A percentile compares a stretch with the other conserved stretches of the same genome.
These are phyloP conservation scores for Basidiobolus meristosporus DNA, from an alignment of 371 early-diverging fungal genomes.

Conservation along the genomic window DNA sequence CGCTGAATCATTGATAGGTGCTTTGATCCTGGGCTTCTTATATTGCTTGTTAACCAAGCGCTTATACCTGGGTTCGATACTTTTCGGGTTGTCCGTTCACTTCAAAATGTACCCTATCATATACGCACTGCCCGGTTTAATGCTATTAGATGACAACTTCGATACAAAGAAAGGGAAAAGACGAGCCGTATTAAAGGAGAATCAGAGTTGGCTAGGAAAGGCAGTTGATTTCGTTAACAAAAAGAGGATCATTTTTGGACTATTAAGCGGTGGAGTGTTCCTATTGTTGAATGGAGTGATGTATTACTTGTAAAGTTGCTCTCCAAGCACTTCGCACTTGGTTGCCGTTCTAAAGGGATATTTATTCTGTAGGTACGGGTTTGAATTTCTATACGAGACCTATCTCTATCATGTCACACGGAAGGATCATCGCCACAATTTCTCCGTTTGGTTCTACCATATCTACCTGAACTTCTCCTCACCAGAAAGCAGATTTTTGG, in stretches of 20 bases:
- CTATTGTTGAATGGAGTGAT: background rate
- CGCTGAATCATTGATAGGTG: conserved; percentile 69
- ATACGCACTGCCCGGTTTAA: conserved; percentile 60
- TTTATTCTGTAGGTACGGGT: conserved; percentile 39
- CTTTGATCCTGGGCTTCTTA: conserved; percentile 53
- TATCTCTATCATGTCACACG: conserved; percentile 87
- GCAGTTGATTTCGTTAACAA: too few species aligned
- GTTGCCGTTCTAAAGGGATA: background rate
- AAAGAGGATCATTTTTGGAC: conserved; percentile 43
- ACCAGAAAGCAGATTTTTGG: conserved; percentile 16
- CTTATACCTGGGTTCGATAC: conserved; percentile 30
- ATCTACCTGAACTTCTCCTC: conserved; percentile 58
- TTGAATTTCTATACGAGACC: conserved; percentile 74
- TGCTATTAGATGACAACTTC: conserved; percentile 28
- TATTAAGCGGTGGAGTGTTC: conserved; percentile 39
- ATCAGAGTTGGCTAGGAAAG: too few species aligned
- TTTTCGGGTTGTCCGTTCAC: conserved; percentile 88
- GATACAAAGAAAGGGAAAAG: conserved; percentile 1
- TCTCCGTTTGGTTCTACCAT: conserved; percentile 85
- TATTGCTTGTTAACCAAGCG: conserved; percentile 36
- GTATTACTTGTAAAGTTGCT: background rate
- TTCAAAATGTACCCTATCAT: conserved; percentile 93
- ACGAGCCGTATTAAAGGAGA: too few species aligned
- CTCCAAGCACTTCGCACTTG: background rate
- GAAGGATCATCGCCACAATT: conserved; percentile 96